Evolutionary conservation across 768 basidiomycete species (phyloP), one percentile per base, ranked within the genome.

Genomic region (Trametes elegans): DNA sequence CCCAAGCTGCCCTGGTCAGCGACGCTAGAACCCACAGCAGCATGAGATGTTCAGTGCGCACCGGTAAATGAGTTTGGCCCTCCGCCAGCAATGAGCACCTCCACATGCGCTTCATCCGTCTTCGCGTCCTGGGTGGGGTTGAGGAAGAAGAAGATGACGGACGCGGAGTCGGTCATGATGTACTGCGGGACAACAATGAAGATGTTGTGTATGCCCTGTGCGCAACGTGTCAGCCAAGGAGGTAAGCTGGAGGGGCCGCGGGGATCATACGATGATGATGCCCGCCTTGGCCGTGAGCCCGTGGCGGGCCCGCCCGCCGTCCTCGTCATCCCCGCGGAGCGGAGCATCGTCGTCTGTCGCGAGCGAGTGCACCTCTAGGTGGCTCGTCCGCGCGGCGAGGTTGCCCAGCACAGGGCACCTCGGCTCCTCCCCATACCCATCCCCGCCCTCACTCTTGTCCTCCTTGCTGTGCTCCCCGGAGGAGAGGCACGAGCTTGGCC

Each of bases 141-240:
- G 57, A 93, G 77, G 5, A 97, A 70, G 14, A 89, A 90, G 64
- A 98, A 97, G 41, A 98, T 79, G 58, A 95, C 73, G 9, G 93
- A 83, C 0, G 93, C 85, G 5, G 98, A 69, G 21, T 85, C 93
- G 0, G n/a, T n/a, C n/a, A n/a, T n/a, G n/a, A n/a, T n/a, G n/a
- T n/a, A n/a, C n/a, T n/a, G n/a, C n/a, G n/a, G n/a, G n/a, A n/a
- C n/a, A n/a, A n/a, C n/a, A n/a, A n/a, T n/a, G n/a, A n/a, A 96
- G 55, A 97, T 81, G 65, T 97, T 98, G 71, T 98, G 94, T 48
- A 98, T 96, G 35, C 96, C 94, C 91, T 93, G 57, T 29, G 13
- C 14, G 26, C 5, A 19, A 13, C n/a, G 7, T 32, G 27, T 56
- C 29, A 59, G 32, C 47, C 36, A 34, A 41, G 28, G 26, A 5